phyloP scores from a whole-genome alignment of 768 basidiomycete genomes.

The Pulveroboletus sp. region DNA sequence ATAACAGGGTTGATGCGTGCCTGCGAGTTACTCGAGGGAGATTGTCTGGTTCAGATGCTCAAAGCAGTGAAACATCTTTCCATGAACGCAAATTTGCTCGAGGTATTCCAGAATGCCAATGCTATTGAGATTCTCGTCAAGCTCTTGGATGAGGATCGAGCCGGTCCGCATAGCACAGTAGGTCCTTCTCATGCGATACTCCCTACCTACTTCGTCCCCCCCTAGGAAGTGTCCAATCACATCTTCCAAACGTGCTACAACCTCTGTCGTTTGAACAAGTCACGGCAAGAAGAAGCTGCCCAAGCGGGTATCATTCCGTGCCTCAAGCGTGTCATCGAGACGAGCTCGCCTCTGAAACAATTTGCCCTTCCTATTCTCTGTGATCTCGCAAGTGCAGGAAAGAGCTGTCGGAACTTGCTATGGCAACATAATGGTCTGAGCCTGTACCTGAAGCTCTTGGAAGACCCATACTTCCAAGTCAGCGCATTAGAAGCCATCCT shows the following conservation, averaged over 20 bases:
- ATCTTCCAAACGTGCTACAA: slow-evolving; percentile 98
- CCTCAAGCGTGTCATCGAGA: slow-evolving; percentile 82
- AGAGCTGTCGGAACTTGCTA: slow-evolving; percentile 81
- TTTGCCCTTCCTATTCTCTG: slow-evolving; percentile 96
- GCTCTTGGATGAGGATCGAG: slow-evolving; percentile 75
- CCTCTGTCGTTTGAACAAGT: slow-evolving; percentile 90
- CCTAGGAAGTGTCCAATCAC: slow-evolving; percentile 93
- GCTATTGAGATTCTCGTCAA: slow-evolving; percentile 87
- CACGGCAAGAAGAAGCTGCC: slow-evolving; percentile 94
- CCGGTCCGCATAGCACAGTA: slow-evolving; percentile 78
- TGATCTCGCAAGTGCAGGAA: slow-evolving; percentile 92
- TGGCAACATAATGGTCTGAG: slow-evolving; percentile 92
- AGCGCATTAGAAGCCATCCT: slow-evolving; percentile 86
- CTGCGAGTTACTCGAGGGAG: slow-evolving; percentile 82
- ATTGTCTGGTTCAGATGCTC: slow-evolving; percentile 81
- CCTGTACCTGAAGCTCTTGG: slow-evolving; percentile 72
- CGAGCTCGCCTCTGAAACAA: slow-evolving; percentile 89
- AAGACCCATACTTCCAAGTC: slow-evolving; percentile 89
- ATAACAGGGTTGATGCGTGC: slow-evolving; percentile 74
- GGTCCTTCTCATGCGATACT: slow-evolving; percentile 21
- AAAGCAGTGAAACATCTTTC: slow-evolving; percentile 96
- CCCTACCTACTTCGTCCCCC: neutral
- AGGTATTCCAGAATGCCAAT: slow-evolving; percentile 94
- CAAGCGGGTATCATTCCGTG: slow-evolving; percentile 93
- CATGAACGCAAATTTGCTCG: slow-evolving; percentile 85